A percentile compares a stretch with the other conserved stretches of the same genome.
phyloP scores from a whole-genome alignment of 2,329 filamentous ascomycete species.

The Scedosporium apiospermum region DNA sequence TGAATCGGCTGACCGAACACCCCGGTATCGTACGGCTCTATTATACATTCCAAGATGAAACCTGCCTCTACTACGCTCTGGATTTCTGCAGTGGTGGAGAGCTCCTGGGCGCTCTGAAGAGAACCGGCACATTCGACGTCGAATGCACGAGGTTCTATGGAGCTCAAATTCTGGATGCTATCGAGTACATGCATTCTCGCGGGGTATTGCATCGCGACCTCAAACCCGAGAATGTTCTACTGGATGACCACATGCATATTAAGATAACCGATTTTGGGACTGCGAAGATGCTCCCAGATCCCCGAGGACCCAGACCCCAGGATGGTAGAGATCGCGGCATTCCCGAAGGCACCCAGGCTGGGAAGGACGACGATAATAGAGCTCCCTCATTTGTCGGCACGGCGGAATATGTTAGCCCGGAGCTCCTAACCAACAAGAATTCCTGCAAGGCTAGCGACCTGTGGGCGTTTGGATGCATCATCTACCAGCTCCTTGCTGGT shows the following conservation, averaged over 20 bases:
- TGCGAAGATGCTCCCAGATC: constrained; percentile 67
- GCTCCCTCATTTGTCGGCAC: constrained; percentile 96
- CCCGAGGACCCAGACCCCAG: constrained; percentile 30
- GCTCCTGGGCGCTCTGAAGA: constrained; percentile 84
- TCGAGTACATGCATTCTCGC: constrained; percentile 95
- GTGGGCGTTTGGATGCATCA: constrained; percentile 97
- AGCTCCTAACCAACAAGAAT: constrained; percentile 92
- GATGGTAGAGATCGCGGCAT: constrained; percentile 28
- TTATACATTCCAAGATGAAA: constrained; percentile 97
- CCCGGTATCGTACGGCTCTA: constrained; percentile 94
- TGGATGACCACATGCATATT: constrained; percentile 93
- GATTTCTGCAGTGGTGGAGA: constrained; percentile 90
- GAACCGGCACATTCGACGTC: constrained; percentile 86
- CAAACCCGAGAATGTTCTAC: constrained; percentile 92
- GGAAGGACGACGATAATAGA: constrained; percentile 52
- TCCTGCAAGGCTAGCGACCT: constrained; percentile 96
- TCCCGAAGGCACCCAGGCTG: constrained; percentile 25
- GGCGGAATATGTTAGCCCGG: constrained; percentile 95
- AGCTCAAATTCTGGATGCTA: constrained; percentile 87
- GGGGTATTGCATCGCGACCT: constrained; percentile 95
- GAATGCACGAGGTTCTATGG: constrained; percentile 93
- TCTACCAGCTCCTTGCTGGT: constrained; percentile 94
- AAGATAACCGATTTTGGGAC: constrained; percentile 99
- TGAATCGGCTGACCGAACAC: constrained; percentile 92
- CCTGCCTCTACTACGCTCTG: constrained; percentile 91